Conservation (phyloP, 495 filamentous ascomycete species). For the Pseudevernia furfuracea region DNA sequence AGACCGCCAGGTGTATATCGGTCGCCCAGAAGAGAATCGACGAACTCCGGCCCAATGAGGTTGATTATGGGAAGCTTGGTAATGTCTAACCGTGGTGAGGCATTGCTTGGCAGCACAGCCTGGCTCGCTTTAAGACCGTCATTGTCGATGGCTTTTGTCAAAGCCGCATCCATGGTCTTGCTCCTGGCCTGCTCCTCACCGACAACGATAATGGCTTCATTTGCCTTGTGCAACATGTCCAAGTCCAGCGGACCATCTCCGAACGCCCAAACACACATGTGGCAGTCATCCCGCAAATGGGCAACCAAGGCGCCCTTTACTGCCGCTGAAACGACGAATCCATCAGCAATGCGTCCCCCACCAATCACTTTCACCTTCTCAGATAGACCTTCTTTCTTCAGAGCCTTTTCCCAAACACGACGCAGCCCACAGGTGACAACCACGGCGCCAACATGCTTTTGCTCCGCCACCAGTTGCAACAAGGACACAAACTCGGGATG, state of each 20-base stretch:
- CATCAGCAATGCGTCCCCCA: conserved; percentile 44
- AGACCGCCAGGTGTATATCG: conserved; percentile 21
- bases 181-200: conserved; percentile 45
- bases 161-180: conserved; percentile 46
- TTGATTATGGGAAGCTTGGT: conserved; percentile 39
- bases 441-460: conserved; percentile 42
- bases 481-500: conserved; percentile 44
- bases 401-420: conserved; percentile 50
- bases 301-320: conserved; percentile 46
- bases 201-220: conserved; percentile 53
- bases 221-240: conserved; percentile 47
- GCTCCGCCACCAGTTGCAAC: conserved; percentile 32
- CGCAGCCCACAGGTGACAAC: conserved; percentile 53
- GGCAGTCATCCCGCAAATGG: conserved; percentile 32
- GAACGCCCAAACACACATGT: conserved; percentile 49
- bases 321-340: conserved; percentile 43
- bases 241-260: conserved; percentile 57
- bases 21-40: conserved; percentile 32
- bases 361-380: conserved; percentile 47
- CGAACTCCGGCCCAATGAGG: conserved; percentile 33
- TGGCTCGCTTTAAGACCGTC: conserved; percentile 40
- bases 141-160: conserved; percentile 40
- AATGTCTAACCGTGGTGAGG: conserved; percentile 40
- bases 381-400: conserved; percentile 41
- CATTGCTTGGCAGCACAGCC: conserved; percentile 38